A percentile compares a stretch with the other conserved stretches of the same genome.
Evolutionary conservation across 75 land plant genomes (phyloP).

Genomic region (Picea glauca): DNA sequence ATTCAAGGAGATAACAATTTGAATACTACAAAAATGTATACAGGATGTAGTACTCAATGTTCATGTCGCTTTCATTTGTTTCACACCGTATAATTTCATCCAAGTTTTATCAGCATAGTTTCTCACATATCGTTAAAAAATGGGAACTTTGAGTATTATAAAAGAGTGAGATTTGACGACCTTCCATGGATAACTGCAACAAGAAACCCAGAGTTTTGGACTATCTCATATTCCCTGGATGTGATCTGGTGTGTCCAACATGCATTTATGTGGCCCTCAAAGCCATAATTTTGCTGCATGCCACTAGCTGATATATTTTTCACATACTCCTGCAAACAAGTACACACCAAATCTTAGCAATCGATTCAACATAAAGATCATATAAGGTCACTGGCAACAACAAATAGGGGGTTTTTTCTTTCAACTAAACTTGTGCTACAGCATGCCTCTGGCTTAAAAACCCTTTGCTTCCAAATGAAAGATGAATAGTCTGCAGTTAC

Average conservation of each 20-base stretch:
- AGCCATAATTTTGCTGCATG: slow-evolving; percentile 78
- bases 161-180: slow-evolving; percentile 23
- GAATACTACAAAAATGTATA: too few species aligned
- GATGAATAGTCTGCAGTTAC: too few species aligned
- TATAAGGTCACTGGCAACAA: not conserved
- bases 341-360: not conserved
- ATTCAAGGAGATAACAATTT: too few species aligned
- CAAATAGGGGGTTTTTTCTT: not conserved
- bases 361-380: not conserved
- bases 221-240: slow-evolving; percentile 52
- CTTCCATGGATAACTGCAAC: slow-evolving; percentile 93
- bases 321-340: slow-evolving; percentile 70
- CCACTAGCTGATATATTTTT: slow-evolving; percentile 75
- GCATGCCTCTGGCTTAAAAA: not conserved
- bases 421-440: not conserved
- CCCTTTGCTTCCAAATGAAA: not conserved
- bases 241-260: slow-evolving; percentile 92
- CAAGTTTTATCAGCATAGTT: too few species aligned
- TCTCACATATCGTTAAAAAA: too few species aligned
- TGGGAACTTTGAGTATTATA: too few species aligned
- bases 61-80: too few species aligned
- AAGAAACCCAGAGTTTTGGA: slow-evolving; percentile 59
- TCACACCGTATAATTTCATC: too few species aligned
- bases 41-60: too few species aligned
- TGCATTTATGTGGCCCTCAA: slow-evolving; percentile 89